Evolutionary conservation across 805 yeast species (phyloP).

Genomic region (Zygoascus tannicola): DNA sequence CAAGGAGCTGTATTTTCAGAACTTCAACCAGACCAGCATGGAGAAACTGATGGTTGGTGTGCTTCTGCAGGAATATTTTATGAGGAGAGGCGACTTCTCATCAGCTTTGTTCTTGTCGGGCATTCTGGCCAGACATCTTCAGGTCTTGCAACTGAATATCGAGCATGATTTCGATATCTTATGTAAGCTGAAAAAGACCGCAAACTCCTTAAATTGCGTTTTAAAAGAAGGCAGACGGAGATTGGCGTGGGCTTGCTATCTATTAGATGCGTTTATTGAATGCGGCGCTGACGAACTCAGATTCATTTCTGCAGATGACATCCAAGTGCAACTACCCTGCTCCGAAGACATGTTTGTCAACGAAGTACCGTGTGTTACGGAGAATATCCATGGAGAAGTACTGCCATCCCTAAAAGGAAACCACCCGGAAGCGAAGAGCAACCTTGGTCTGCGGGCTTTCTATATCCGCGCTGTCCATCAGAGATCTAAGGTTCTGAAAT

Average conservation of each 20-base stretch:
- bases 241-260: slow-evolving; percentile 12
- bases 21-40: slow-evolving; percentile 8
- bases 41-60: slow-evolving; percentile 7
- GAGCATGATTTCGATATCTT: slow-evolving; percentile 12
- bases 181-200: slow-evolving; percentile 2
- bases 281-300: slow-evolving; percentile 13
- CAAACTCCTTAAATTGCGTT: neutral
- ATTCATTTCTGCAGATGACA: slow-evolving; percentile 8
- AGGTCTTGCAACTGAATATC: slow-evolving; percentile 11
- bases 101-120: slow-evolving; percentile 11
- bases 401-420: slow-evolving; percentile 7
- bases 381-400: slow-evolving; percentile 7
- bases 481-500: slow-evolving; percentile 8
- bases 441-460: slow-evolving; percentile 12
- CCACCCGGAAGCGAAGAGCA: slow-evolving; percentile 2
- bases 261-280: slow-evolving; percentile 10
- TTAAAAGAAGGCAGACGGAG: slow-evolving; percentile 10
- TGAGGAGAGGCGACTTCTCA: slow-evolving; percentile 8
- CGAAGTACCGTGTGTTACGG: slow-evolving; percentile 11
- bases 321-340: slow-evolving; percentile 13
- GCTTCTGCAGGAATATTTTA: slow-evolving; percentile 9
- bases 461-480: slow-evolving; percentile 12
- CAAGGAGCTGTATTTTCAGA: slow-evolving; percentile 1
- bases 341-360: slow-evolving; percentile 11
- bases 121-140: slow-evolving; percentile 7